A percentile compares a stretch with the other conserved stretches of the same genome.
Conservation (phyloP, 2,329 filamentous ascomycete species). For the Diaporthe australafricana region DNA sequence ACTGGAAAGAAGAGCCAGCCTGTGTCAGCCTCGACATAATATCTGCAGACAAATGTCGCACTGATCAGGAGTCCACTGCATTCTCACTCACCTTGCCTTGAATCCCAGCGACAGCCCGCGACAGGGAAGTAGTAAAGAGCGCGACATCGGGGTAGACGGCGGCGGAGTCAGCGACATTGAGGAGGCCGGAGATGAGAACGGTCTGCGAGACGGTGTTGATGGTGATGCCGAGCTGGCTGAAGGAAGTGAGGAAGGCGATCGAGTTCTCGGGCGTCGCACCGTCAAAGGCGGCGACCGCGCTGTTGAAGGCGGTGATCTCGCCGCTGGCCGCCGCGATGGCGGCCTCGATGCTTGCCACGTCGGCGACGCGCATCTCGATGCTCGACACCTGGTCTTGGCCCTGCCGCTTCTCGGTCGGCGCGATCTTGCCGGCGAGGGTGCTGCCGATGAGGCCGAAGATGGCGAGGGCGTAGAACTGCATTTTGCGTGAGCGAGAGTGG, state of each 20-base stretch:
- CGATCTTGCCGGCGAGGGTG: not conserved
- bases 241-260: not conserved
- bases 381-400: not conserved
- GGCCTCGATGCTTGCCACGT: slow-evolving; percentile 2
- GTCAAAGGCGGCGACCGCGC: slow-evolving; percentile 10
- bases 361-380: not conserved
- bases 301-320: not conserved
- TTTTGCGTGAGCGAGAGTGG: not conserved
- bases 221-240: slow-evolving; percentile 4
- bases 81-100: not conserved
- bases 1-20: not conserved
- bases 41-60: not conserved
- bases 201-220: slow-evolving; percentile 13
- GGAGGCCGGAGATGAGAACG: not conserved
- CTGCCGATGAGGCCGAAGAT: slow-evolving; percentile 2
- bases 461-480: not conserved
- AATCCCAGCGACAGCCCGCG: not conserved
- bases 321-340: not conserved
- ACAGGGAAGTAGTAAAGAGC: slow-evolving; percentile 1
- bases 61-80: not conserved
- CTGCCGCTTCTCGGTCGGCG: not conserved
- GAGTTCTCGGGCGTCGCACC: not conserved
- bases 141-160: slow-evolving; percentile 18
- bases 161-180: slow-evolving; percentile 3
- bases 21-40: not conserved